Conservation (phyloP, 139 green algal species). For the Picochlorum sp. region DNA sequence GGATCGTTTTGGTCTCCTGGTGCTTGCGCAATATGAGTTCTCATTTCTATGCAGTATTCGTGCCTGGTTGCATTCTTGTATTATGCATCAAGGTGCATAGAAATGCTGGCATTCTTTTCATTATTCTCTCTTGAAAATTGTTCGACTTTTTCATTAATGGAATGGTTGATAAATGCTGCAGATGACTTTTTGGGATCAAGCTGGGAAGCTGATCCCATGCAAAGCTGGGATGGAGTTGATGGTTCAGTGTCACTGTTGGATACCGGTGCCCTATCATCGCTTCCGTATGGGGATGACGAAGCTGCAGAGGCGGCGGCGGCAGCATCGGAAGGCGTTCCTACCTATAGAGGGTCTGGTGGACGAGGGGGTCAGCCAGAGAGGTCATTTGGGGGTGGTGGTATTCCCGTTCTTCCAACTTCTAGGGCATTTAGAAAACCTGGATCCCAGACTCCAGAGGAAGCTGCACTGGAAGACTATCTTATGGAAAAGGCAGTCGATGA, state of each 20-base stretch:
- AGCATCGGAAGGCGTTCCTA: conserved; percentile 1
- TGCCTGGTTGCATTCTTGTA: no score
- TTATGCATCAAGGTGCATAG: no score
- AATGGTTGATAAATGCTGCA: background rate
- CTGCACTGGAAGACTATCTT: conserved; percentile 3
- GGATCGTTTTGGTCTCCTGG: conserved; percentile 4
- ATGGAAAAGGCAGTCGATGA: conserved; percentile 6
- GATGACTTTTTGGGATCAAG: background rate
- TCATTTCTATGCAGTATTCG: no score
- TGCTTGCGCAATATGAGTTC: no score
- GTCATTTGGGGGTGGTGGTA: background rate
- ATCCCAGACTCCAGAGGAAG: background rate
- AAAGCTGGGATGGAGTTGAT: conserved; percentile 4
- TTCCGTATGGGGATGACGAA: background rate
- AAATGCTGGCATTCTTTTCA: no score
- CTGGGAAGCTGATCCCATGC: background rate
- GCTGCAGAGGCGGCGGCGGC: background rate
- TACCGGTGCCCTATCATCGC: background rate
- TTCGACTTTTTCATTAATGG: background rate
- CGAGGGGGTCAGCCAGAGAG: background rate
- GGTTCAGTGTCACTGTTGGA: background rate
- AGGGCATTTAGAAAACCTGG: background rate
- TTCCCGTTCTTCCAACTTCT: background rate
- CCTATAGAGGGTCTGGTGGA: background rate
- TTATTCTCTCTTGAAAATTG: background rate